Conservation (phyloP, 306 rosid genomes). For the Prosopis cineraria region DNA sequence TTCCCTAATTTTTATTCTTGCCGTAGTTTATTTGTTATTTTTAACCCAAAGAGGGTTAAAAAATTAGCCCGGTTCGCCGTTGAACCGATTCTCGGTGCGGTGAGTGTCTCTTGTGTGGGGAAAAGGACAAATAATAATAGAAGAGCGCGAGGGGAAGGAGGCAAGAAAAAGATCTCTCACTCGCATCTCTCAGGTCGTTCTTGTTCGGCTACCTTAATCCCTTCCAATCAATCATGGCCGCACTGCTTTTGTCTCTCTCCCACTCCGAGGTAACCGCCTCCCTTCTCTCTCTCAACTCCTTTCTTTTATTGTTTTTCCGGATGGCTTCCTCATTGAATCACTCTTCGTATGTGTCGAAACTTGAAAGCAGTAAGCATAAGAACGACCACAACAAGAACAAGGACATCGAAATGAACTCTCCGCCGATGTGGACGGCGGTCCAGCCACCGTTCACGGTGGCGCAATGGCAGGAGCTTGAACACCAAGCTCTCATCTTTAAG, state of each 20-base stretch:
- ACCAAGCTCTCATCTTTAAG: slow-evolving; percentile 86
- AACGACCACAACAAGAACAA: neutral
- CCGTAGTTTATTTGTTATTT: too few species aligned
- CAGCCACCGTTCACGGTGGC: slow-evolving; percentile 78
- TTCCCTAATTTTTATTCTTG: too few species aligned
- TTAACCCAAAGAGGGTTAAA: too few species aligned
- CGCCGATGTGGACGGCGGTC: slow-evolving; percentile 45
- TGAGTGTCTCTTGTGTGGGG: neutral
- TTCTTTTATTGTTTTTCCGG: neutral
- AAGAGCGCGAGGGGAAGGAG: neutral
- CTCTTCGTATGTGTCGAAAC: neutral
- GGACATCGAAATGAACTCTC: slow-evolving; percentile 4
- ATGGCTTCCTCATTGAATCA: neutral
- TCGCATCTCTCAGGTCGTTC: neutral
- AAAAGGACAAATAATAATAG: neutral
- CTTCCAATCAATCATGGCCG: neutral
- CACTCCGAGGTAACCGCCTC: neutral
- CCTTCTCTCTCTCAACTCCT: neutral
- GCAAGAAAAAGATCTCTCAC: neutral
- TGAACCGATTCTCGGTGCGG: neutral
- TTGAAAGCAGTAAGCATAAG: neutral
- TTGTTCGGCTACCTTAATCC: neutral
- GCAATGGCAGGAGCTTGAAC: slow-evolving; percentile 95
- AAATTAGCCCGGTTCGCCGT: neutral
- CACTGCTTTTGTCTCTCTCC: neutral